Conservation (phyloP, 148 eudicot species). For the Heliosperma pusillum region DNA sequence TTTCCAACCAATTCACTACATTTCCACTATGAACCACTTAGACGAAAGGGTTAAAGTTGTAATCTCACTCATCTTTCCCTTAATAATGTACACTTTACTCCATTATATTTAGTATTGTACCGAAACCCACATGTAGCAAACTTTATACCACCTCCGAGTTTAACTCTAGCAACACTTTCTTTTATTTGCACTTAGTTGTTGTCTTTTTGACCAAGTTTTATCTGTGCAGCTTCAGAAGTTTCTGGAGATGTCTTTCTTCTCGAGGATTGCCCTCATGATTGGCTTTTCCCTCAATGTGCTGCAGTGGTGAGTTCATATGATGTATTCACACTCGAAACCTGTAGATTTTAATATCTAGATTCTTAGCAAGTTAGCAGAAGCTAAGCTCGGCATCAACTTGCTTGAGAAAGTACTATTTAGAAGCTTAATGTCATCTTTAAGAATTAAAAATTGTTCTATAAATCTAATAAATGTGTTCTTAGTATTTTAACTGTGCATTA, state of each 20-base stretch:
- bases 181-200: neutral
- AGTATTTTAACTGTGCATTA: neutral
- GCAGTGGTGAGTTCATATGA: constrained; percentile 62
- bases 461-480: neutral
- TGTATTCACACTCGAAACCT: neutral
- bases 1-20: too few species aligned
- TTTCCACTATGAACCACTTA: too few species aligned
- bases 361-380: neutral
- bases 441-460: neutral
- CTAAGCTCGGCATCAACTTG: neutral
- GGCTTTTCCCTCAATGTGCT: constrained; percentile 83
- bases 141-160: neutral
- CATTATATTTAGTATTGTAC: too few species aligned
- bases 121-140: too few species aligned
- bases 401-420: neutral
- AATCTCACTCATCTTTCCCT: too few species aligned
- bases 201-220: constrained; percentile 7
- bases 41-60: too few species aligned
- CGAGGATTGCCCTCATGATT: constrained; percentile 86
- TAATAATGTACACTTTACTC: too few species aligned
- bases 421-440: neutral
- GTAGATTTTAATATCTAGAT: neutral
- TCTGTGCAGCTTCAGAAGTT: constrained; percentile 52
- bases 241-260: constrained; percentile 57
- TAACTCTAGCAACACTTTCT: neutral